phyloP scores from a whole-genome alignment of 345 rosid species.

The Gossypium anomalum region DNA sequence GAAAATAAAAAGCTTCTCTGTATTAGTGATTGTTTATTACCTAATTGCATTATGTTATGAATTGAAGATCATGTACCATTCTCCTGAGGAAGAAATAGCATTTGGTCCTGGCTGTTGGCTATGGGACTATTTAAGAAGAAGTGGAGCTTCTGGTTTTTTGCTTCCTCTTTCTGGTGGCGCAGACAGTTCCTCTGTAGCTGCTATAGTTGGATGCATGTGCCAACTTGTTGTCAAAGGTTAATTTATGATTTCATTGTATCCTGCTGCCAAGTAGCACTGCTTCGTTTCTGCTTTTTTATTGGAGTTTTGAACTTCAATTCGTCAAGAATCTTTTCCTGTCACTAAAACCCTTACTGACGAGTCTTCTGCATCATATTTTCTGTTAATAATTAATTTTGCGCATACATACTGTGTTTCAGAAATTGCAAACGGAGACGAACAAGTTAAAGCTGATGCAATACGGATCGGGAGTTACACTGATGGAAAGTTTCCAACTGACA shows the following conservation, averaged over 20 bases:
- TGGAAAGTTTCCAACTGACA: slow-evolving; percentile 76
- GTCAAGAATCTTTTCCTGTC: not conserved
- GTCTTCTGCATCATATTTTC: not conserved
- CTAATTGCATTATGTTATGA: not conserved
- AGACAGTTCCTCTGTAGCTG: slow-evolving; percentile 95
- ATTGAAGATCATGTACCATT: slow-evolving; percentile 64
- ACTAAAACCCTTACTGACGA: not conserved
- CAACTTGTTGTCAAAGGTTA: slow-evolving; percentile 93
- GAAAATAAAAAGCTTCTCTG: not conserved
- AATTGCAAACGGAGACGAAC: slow-evolving; percentile 82
- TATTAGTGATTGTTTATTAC: not conserved
- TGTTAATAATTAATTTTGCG: slow-evolving; percentile 17
- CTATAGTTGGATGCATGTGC: slow-evolving; percentile 99
- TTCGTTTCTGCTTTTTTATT: not conserved
- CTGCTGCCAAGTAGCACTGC: not conserved
- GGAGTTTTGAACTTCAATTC: slow-evolving; percentile 6
- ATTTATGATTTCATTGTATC: not conserved
- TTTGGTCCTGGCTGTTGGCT: slow-evolving; percentile 98
- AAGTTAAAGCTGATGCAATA: slow-evolving; percentile 89
- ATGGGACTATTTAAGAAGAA: slow-evolving; percentile 97
- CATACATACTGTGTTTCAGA: slow-evolving; percentile 35
- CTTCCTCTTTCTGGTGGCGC: slow-evolving; percentile 99
- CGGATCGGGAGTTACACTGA: slow-evolving; percentile 63
- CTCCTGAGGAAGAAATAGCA: slow-evolving; percentile 95
- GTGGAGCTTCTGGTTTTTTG: slow-evolving; percentile 95